A percentile compares a stretch with the other conserved stretches of the same genome.
Conservation (phyloP, 495 filamentous ascomycete species). For the Terfezia boudieri region DNA sequence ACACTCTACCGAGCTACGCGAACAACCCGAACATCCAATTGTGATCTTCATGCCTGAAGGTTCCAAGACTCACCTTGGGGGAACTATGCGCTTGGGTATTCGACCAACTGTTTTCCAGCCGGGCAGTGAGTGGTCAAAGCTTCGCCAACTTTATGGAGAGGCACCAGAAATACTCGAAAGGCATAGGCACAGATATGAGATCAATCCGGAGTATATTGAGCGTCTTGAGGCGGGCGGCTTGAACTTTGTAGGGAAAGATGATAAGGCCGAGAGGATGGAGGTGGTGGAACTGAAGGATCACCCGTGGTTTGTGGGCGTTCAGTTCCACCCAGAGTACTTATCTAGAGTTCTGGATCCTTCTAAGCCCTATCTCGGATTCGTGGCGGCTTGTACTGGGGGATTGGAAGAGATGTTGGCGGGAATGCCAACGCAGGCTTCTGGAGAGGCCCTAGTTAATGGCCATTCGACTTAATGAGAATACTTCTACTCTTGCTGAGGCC, state of each 20-base stretch:
- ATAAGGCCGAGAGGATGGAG: slow-evolving; percentile 70
- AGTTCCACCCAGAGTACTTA: slow-evolving; percentile 74
- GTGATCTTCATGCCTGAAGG: slow-evolving; percentile 83
- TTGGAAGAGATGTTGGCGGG: too few species aligned
- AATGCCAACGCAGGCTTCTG: too few species aligned
- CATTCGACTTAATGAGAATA: too few species aligned
- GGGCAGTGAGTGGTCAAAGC: slow-evolving; percentile 54
- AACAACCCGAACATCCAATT: slow-evolving; percentile 31
- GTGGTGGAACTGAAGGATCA: slow-evolving; percentile 75
- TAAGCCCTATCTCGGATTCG: slow-evolving; percentile 64
- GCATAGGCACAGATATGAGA: slow-evolving; percentile 55
- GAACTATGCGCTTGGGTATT: slow-evolving; percentile 78
- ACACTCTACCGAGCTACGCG: slow-evolving; percentile 16
- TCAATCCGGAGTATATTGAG: slow-evolving; percentile 45
- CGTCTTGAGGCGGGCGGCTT: slow-evolving; percentile 34
- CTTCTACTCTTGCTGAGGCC: too few species aligned
- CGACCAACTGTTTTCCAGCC: slow-evolving; percentile 53
- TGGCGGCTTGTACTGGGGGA: slow-evolving; percentile 49
- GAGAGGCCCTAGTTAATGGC: too few species aligned
- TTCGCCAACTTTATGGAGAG: slow-evolving; percentile 54
- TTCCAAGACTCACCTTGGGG: slow-evolving; percentile 51
- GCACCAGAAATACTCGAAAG: slow-evolving; percentile 34
- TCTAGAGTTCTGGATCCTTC: slow-evolving; percentile 49
- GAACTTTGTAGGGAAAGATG: slow-evolving; percentile 57
- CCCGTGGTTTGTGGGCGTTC: slow-evolving; percentile 75